Evolutionary conservation across 768 basidiomycete genomes (phyloP), one percentile per base, ranked within the genome.

Genomic region (Phallus indusiatus): DNA sequence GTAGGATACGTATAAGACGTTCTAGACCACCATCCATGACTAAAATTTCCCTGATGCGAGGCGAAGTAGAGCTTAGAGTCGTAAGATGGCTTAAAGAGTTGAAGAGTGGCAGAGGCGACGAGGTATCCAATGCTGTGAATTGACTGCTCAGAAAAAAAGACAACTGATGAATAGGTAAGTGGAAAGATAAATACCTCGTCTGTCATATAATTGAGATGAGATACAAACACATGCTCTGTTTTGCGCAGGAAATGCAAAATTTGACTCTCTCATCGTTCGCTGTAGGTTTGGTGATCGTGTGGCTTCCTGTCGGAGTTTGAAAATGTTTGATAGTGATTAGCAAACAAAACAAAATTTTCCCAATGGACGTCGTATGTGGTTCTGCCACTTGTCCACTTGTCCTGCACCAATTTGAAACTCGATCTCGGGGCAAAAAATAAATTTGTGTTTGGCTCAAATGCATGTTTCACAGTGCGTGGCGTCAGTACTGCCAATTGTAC

Each of bases 1-100:
- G 88, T 10, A 95, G 78, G 62, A 99, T 91, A 59, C 89, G 83
- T 14, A 98, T 89, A 33, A 99, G 85, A 14, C 95, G 86, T 69
- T 99, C 96, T 17, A 99, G 83, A 1, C 96, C 96, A 51, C 96
- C 96, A 67, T 98, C 95, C 81, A 89, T 86, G 28, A 94, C 95
- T 82, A 99, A 90, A 65, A 96, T 97, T 74, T 99, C 96, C 60
- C 95, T 86, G 73, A 99, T 98, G 56, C 94, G 85, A 1, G 96
- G 94, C 0, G 94, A 96, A 6, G 96, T 97, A 0, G 92, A 93
- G 8, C 95, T 98, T 63, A 99, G 87, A 73, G 96, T 94, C 53
- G 90, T 89, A 58, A 97, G 86, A 74, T 96, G 93, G 33, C 90
- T 93, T 55, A 97, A 84, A 46, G 94, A 97, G 75, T 96, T 96